Conservation (phyloP, 805 yeast genomes). For the Yarrowia sp. region DNA sequence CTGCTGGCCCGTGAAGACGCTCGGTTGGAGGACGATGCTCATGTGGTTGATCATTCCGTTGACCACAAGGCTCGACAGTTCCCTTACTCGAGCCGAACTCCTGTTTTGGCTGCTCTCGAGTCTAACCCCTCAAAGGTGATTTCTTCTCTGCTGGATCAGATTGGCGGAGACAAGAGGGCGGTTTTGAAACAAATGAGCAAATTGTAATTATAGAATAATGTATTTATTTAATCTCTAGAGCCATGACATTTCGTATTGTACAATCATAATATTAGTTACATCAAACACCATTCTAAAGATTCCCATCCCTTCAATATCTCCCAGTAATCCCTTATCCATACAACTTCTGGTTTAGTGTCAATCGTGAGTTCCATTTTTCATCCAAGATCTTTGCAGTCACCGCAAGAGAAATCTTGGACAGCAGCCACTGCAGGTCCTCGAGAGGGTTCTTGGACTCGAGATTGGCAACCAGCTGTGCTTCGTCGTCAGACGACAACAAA, state of each 20-base stretch:
- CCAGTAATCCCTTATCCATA: background rate
- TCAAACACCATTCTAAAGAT: background rate
- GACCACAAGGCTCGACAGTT: background rate
- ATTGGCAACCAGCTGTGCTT: background rate
- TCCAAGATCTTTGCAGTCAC: constrained; percentile 1
- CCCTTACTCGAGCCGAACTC: background rate
- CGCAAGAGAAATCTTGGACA: constrained; percentile 9
- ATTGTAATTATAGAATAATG: background rate
- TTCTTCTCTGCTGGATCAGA: constrained; percentile 2
- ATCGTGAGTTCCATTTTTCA: constrained; percentile 21
- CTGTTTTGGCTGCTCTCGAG: constrained; percentile 14
- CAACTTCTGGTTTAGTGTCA: constrained; percentile 18
- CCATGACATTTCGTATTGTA: background rate
- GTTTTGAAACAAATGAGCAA: background rate
- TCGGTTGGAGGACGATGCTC: constrained; percentile 1
- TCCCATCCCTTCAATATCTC: background rate
- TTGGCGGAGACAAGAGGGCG: constrained; percentile 8
- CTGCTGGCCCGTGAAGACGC: constrained; percentile 11
- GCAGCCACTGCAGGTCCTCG: constrained; percentile 12
- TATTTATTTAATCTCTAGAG: constrained; percentile 20
- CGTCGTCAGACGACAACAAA: background rate
- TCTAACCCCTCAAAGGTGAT: background rate
- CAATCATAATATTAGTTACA: background rate
- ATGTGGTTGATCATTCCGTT: background rate
- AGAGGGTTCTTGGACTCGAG: background rate